Base-by-base conservation (phyloP, 768 basidiomycete genomes). In the Suillus fuscotomentosus region DNA sequence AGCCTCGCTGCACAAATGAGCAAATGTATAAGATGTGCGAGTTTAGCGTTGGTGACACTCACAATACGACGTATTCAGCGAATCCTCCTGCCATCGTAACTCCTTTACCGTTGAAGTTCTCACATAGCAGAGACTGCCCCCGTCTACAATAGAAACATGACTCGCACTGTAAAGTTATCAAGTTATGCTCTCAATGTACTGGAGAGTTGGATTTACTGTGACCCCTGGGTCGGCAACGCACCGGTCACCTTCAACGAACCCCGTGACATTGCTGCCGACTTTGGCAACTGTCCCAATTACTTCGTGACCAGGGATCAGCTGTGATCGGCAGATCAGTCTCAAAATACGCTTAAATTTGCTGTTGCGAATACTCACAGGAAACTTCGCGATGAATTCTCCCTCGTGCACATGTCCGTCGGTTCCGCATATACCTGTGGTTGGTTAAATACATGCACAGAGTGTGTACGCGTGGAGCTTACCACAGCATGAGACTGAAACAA, bases 371-470 rank as follows among this genome's bases (percentile, higher is more conserved):
- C 55, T 57, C 38, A 57, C 82, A 45, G 88, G 88, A 71, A 88
- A 89, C 70, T 81, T 83, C 68, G 86, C 80, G 66, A 88, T 88
- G 73, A 88, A 88, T 74, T 88, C 88, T 67, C 83, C 84, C 34
- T 87, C 80, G 71, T 87, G 84, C 66, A 88, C 86, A 65, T 87
- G 87, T n/a, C 78, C 84, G 68, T 89, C 88, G 53, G 85, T 86
- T 42, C 86, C 83, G 69, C 83, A 85, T 61, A 88, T 79, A 75
- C 88, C 86, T 78, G 69, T 71, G 8, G 55, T 53, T 1, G 17
- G 54, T 36, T 48, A 24, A 17, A 20, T 54, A 5, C 27, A 38
- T 55, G 24, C 22, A 43, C 34, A 50, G 10, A 24, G 57, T 60
- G 47, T 64, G 51, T 6, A n/a, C 63, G 24, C 8, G 24, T n/a